Evolutionary conservation across 176 grass and related monocot genomes (phyloP).

Genomic region (Avena atlantica): DNA sequence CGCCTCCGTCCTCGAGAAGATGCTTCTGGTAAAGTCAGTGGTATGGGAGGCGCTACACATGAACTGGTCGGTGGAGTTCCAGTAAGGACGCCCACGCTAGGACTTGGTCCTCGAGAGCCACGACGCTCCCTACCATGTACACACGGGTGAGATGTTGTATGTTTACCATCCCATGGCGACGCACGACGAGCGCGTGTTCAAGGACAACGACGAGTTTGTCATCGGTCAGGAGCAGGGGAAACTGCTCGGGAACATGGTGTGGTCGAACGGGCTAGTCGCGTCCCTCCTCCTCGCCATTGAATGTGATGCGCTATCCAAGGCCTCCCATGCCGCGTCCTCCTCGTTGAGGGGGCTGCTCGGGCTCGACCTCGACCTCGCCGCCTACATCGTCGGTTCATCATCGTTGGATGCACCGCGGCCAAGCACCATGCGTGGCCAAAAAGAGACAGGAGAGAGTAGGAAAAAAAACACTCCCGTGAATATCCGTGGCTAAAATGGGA

Average conservation of each 20-base stretch:
- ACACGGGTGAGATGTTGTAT: slow-evolving; percentile 72
- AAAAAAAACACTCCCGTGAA: too few species aligned
- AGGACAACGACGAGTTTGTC: slow-evolving; percentile 49
- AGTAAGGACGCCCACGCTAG: slow-evolving; percentile 61
- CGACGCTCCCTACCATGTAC: slow-evolving; percentile 49
- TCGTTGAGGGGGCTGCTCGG: too few species aligned
- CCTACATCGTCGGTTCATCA: too few species aligned
- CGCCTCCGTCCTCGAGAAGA: slow-evolving; percentile 45
- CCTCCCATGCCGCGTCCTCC: too few species aligned
- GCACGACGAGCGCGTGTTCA: slow-evolving; percentile 67
- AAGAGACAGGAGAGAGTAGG: too few species aligned
- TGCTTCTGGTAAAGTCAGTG: slow-evolving; percentile 74
- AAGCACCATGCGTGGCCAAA: too few species aligned
- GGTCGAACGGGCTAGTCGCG: slow-evolving; percentile 65
- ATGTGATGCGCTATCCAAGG: too few species aligned
- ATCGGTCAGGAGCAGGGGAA: neutral
- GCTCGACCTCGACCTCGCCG: too few species aligned
- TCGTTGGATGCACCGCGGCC: too few species aligned
- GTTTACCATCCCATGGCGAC: slow-evolving; percentile 77
- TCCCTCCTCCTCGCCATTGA: too few species aligned
- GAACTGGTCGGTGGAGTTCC: slow-evolving; percentile 79
- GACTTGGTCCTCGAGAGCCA: slow-evolving; percentile 79
- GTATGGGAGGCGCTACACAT: slow-evolving; percentile 74
- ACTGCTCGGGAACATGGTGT: slow-evolving; percentile 60
- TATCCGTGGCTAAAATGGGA: too few species aligned